Base-by-base conservation (phyloP, 345 rosid species). In the Linum lewisii region DNA sequence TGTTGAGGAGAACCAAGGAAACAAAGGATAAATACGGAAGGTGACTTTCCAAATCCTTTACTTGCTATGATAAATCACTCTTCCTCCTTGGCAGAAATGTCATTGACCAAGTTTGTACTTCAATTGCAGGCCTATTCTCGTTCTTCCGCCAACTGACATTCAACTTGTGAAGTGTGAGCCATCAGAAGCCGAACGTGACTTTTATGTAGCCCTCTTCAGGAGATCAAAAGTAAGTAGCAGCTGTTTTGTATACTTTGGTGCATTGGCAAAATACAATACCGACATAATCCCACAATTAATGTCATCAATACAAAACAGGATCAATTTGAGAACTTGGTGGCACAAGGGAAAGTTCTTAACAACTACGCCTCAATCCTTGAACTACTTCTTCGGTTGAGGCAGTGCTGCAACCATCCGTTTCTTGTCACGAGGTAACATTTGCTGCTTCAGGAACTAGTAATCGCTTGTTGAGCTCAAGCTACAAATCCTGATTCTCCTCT, bases 351-450 rank as follows among this genome's bases (percentile, higher is more conserved):
- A 70, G 87, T 81, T 72, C 86, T 83, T 61, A 86, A 83, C 72
- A 83, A 86, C 70, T 78, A 78, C 66, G 87, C 82, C 52, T 73
- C 65, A 55, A 84, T 86, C 64, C 81, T 86, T 4, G 90, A 84
- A 79, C 78, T 86, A 57, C 73, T 80, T 22, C 89, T 83, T 64
- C 82, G 90, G 57, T 54, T 80, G 66, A 80, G 95, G 72, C 86
- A 86, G 54, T 82, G 90, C 62, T 86, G 90, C 77, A 84, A 86
- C 76, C 85, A 84, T 38, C 87, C 87, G 5, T 86, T 72, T 69
- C 87, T 84, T 57, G 87, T 83, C 45, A 77, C 83, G 86, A 78
- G 95, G 90, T 77, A 32, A 32, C 44, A 21, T 15, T 10, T 57
- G 26, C 34, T 18, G 7, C 7, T 24, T 25, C 60, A 23, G 20